Conservation (phyloP, 352 stramenopile genomes). For the Globisporangium cystogenes region DNA sequence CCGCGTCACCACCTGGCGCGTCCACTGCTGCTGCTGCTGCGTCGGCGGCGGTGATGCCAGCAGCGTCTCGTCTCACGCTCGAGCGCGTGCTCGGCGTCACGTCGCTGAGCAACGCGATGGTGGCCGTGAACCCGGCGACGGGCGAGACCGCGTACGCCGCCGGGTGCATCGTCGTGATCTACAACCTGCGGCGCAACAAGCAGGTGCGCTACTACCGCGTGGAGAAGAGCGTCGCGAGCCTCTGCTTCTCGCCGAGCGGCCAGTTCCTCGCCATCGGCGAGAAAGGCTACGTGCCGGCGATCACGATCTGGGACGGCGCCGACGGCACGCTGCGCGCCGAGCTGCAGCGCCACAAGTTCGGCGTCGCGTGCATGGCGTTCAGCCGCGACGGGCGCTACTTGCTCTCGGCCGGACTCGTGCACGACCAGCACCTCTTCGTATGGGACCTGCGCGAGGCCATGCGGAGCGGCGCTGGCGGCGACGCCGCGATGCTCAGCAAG, state of each 20-base stretch:
- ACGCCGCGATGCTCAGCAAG: constrained; percentile 22
- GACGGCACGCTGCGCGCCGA: constrained; percentile 78
- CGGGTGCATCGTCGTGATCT: constrained; percentile 88
- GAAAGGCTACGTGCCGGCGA: constrained; percentile 74
- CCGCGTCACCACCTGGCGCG: neutral
- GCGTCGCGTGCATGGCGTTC: constrained; percentile 78
- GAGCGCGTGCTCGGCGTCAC: constrained; percentile 80
- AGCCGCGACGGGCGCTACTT: constrained; percentile 55
- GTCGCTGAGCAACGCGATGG: constrained; percentile 63
- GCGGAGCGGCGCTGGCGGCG: neutral
- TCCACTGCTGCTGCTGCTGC: neutral
- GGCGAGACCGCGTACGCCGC: constrained; percentile 84
- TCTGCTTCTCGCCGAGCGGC: constrained; percentile 80
- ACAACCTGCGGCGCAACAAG: constrained; percentile 81
- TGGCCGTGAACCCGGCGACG: constrained; percentile 70
- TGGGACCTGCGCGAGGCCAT: constrained; percentile 44
- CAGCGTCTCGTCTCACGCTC: constrained; percentile 55
- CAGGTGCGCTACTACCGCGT: constrained; percentile 88
- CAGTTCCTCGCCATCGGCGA: constrained; percentile 86
- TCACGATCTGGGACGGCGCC: constrained; percentile 83
- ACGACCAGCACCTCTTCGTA: constrained; percentile 77
- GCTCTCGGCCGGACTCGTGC: constrained; percentile 67
- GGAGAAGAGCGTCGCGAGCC: constrained; percentile 74
- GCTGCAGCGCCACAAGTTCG: constrained; percentile 78
- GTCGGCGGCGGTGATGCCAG: too few species aligned